Base-by-base conservation (phyloP, 495 filamentous ascomycete genomes). In the Aspergillus bertholletiae region DNA sequence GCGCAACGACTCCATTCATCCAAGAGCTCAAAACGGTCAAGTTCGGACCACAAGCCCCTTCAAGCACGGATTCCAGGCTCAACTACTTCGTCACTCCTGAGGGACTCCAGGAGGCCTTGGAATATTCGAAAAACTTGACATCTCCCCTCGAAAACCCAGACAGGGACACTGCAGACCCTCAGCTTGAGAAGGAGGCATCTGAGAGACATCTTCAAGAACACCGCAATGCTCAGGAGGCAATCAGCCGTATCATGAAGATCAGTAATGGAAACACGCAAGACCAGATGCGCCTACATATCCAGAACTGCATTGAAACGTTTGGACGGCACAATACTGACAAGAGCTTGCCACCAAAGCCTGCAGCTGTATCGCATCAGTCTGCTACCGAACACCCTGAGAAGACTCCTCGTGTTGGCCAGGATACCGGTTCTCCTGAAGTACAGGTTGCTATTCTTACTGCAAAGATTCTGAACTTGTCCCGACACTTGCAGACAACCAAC, bases 401-500 rank as follows among this genome's bases (percentile, higher is more conserved):
- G 65, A 87, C 82, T 0, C 82, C 84, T 17, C 86, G 94, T 6
- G 86, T 87, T 12, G 94, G 94, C 0, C 87, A 84, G 0, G 94
- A 99, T 69, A 97, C 92, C 9, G 94, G 94, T 3, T 93, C 88
- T 51, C 86, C 88, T 18, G 94, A 99, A 72, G 94, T 99, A 43
- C 94, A 99, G 77, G 90, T 92, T 58, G 92, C 91, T n/a, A 94
- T 99, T 59, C 72, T 99, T 67, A 99, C 94, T 8, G 81, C 89
- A 45, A 97, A 97, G 78, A 99, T 99, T 62, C 73, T 89, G 49
- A 87, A 88, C 40, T 69, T 97, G 46, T 84, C 87, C 28, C 75
- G 84, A 55, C 77, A 80, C 48, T 64, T 80, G 21, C 64, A 89
- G 49, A 70, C 66, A 4, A 62, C 68, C 48, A 77, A 76, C 46